Conservation (phyloP, 2,329 filamentous ascomycete genomes). For the Pseudocercospora fijiensis region DNA sequence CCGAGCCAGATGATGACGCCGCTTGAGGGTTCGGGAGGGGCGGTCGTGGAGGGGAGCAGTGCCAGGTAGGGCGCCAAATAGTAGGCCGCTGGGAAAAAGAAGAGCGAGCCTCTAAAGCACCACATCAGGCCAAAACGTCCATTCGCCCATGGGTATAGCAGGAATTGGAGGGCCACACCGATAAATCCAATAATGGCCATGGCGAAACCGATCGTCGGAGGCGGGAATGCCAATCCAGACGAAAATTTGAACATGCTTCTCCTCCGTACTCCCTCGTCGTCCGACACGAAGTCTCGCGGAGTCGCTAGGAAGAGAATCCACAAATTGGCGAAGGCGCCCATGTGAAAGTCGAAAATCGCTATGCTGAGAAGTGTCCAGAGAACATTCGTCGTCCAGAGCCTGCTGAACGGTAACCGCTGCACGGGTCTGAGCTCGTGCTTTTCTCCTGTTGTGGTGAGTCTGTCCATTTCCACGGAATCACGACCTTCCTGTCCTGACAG, state of each 20-base stretch:
- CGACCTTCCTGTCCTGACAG: slow-evolving; percentile 33
- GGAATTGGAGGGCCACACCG: slow-evolving; percentile 70
- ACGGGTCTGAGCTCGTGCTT: slow-evolving; percentile 40
- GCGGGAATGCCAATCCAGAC: slow-evolving; percentile 72
- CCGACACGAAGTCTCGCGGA: slow-evolving; percentile 52
- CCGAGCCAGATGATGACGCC: slow-evolving; percentile 63
- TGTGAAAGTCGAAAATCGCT: slow-evolving; percentile 69
- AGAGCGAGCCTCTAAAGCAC: slow-evolving; percentile 67
- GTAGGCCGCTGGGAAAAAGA: slow-evolving; percentile 70
- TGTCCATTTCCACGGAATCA: slow-evolving; percentile 36
- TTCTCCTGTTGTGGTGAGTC: slow-evolving; percentile 39
- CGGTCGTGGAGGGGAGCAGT: slow-evolving; percentile 59
- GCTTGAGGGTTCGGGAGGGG: slow-evolving; percentile 51
- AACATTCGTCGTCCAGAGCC: slow-evolving; percentile 56
- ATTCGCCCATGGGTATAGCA: slow-evolving; percentile 69
- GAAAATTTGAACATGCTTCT: slow-evolving; percentile 58
- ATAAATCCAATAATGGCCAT: slow-evolving; percentile 74
- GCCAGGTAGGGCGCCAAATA: slow-evolving; percentile 68
- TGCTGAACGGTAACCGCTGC: slow-evolving; percentile 47
- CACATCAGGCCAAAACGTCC: slow-evolving; percentile 65
- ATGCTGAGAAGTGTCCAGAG: slow-evolving; percentile 61
- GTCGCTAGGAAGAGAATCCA: slow-evolving; percentile 77
- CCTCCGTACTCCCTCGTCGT: slow-evolving; percentile 22
- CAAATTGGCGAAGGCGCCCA: slow-evolving; percentile 73
- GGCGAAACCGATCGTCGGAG: slow-evolving; percentile 69